These are phyloP conservation scores for Leccinum subgranulosum DNA, from an alignment of 768 basidiomycete genomes.

Conservation along the genomic window DNA sequence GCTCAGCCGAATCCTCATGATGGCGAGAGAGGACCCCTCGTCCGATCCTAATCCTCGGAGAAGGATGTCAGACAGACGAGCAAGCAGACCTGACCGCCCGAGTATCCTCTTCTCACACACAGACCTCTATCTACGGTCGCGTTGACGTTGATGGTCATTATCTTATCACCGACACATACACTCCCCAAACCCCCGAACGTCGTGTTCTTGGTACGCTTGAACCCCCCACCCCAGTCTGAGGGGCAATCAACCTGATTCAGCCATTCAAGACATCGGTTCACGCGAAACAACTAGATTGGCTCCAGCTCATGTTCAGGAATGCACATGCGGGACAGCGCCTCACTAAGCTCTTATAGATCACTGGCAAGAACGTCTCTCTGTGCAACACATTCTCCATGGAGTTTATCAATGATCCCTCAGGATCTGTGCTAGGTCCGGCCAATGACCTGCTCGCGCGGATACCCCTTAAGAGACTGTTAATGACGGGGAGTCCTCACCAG, in stretches of 20 bases:
- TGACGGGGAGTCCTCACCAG: slow-evolving; percentile 3
- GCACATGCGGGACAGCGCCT: background rate
- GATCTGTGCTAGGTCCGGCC: background rate
- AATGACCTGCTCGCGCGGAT: background rate
- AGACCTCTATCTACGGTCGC: too few relatives aligned
- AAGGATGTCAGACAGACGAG: too few relatives aligned
- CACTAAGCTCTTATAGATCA: slow-evolving; percentile 29
- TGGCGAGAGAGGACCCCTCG: too few relatives aligned
- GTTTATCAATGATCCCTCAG: slow-evolving; percentile 3
- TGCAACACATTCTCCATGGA: slow-evolving; percentile 20
- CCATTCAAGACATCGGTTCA: background rate
- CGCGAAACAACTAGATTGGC: background rate
- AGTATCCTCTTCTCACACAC: too few relatives aligned
- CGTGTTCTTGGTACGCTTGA: slow-evolving; percentile 16
- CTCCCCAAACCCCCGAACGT: slow-evolving; percentile 1
- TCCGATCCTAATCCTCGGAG: too few relatives aligned
- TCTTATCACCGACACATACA: slow-evolving; percentile 8
- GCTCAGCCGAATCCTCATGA: too few relatives aligned
- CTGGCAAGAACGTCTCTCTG: slow-evolving; percentile 12
- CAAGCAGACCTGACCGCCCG: too few relatives aligned
- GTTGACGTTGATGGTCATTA: background rate
- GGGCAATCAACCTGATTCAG: too few relatives aligned
- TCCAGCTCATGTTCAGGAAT: slow-evolving; percentile 13
- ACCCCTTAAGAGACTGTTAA: background rate
- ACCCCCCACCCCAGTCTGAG: slow-evolving; percentile 10